Evolutionary conservation across 225 moss, liverwort and hornwort genomes (phyloP), one percentile per base, ranked within the genome.

Genomic region (Neckera pumila): DNA sequence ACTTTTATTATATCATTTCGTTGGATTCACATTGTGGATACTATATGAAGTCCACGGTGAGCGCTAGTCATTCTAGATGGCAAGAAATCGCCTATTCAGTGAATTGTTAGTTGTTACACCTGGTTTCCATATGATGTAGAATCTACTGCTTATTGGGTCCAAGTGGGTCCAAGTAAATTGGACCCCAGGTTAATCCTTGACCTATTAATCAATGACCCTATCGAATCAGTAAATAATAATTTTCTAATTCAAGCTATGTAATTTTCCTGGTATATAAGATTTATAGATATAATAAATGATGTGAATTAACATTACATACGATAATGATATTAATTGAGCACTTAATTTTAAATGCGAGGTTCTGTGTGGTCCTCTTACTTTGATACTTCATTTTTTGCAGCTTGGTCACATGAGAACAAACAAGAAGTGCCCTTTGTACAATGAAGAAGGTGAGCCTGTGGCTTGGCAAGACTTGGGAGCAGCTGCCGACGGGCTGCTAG

Each of bases 371-470:
- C 31, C 77, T 79, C 90, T 91, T 62, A 89, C 74, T 76, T 84
- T 8, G 33, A 30, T 73, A 57, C 60, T 77, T 84, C 70, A 33
- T 87, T 77, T 14, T 72, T 84, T 89, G 84, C 95, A 99, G 99
- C 96, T 99, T 80, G 99, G 99, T 83, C 99, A 99, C 86, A 99
- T 99, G 99, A 94, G 99, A 60, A 99, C 99, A 69, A 99, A 99
- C 90, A 99, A 99, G 65, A 99, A 96, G 84, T 99, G 99, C 83
- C 99, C 99, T 66, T 94, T 99, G 74, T 99, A 99, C 82, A 99
- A 95, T 86, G 99, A 99, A 95, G 99, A 99, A 84, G 92, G 95
- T 61, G 99, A 99, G 86, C 89, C 92, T 85, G 90, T 89, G 60
- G 92, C 93, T 80, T 92, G 97, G 97, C 92, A 99, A 97, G 95